phyloP scores from a whole-genome alignment of 768 basidiomycete genomes.

The Amanita pseudoporphyria region DNA sequence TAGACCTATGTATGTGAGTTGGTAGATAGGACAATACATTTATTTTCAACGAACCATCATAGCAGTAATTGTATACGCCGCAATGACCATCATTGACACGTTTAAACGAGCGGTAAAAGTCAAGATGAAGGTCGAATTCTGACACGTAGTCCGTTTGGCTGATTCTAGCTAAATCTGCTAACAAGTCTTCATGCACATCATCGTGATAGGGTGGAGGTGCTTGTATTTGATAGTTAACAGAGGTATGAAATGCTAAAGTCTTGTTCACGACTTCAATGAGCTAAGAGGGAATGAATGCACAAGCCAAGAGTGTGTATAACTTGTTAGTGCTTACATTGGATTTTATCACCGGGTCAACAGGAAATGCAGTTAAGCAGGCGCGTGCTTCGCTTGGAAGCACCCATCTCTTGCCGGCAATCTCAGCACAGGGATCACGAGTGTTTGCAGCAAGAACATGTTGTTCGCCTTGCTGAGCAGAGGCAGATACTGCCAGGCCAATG shows the following conservation, averaged over 20 bases:
- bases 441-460: background rate
- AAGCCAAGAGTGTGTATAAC: background rate
- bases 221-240: conserved; percentile 47
- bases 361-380: conserved; percentile 40
- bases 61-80: conserved; percentile 45
- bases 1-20: conserved; percentile 19
- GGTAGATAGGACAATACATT: background rate
- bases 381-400: conserved; percentile 41
- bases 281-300: conserved; percentile 18
- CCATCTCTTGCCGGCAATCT: conserved; percentile 47
- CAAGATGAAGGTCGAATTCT: conserved; percentile 48
- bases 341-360: conserved; percentile 36
- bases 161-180: conserved; percentile 40
- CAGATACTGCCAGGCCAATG: background rate
- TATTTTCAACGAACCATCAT: conserved; percentile 29
- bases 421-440: conserved; percentile 38
- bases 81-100: conserved; percentile 51
- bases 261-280: conserved; percentile 49
- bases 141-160: conserved; percentile 31
- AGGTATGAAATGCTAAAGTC: conserved; percentile 51
- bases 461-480: background rate
- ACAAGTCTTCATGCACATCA: conserved; percentile 50
- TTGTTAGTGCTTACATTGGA: conserved; percentile 31
- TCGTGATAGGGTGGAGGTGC: conserved; percentile 42
- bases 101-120: conserved; percentile 43